These are phyloP conservation scores for Xylaria sp. DNA, from an alignment of 2,329 filamentous ascomycete genomes.

Conservation along the genomic window DNA sequence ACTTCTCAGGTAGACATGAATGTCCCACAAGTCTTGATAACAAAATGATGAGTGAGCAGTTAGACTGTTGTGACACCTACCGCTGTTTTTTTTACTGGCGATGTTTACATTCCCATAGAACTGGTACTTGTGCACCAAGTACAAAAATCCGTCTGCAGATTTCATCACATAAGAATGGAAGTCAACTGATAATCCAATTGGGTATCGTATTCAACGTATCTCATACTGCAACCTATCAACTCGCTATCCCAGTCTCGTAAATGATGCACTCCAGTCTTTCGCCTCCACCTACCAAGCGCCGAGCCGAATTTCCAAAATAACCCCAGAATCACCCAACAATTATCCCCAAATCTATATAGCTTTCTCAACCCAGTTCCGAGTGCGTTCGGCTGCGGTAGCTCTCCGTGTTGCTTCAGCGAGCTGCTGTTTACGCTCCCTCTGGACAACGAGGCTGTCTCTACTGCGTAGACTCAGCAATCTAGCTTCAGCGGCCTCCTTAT, in stretches of 20 bases:
- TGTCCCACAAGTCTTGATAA: background rate
- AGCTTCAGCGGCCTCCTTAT: slow-evolving; percentile 37
- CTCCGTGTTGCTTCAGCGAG: slow-evolving; percentile 9
- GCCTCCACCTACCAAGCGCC: background rate
- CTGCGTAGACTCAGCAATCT: slow-evolving; percentile 45
- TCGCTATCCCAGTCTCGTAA: slow-evolving; percentile 14
- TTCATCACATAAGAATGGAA: background rate
- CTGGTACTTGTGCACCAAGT: no score
- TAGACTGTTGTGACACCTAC: no score
- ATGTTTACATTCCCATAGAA: no score
- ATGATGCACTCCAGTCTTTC: background rate
- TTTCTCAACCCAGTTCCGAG: slow-evolving; percentile 16
- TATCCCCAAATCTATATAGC: slow-evolving; percentile 27
- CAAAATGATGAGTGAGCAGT: no score
- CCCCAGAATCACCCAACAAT: background rate
- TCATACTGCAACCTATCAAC: slow-evolving; percentile 13
- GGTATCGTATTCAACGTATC: slow-evolving; percentile 12
- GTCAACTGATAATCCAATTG: background rate
- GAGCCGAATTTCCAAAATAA: background rate
- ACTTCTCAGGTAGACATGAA: background rate
- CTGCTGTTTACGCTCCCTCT: slow-evolving; percentile 42
- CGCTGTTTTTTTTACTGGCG: no score
- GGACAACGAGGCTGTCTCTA: slow-evolving; percentile 49
- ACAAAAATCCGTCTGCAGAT: background rate
- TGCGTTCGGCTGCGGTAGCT: background rate